Conservation (phyloP, 129 eudicot species). For the Tanacetum coccineum region DNA sequence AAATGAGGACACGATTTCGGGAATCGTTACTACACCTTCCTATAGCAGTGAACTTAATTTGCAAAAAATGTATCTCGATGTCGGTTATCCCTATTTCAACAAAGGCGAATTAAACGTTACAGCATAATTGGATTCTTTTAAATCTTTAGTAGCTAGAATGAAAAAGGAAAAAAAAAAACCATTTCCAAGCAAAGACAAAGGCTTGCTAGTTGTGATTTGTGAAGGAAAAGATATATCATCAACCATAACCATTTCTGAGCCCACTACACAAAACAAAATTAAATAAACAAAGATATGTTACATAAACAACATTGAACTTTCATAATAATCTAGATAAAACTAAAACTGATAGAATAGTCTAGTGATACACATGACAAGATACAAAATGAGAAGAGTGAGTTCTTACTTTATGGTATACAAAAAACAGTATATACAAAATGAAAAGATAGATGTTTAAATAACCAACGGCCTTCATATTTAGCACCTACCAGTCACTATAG, state of each 20-base stretch:
- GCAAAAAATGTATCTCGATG: slow-evolving; percentile 90
- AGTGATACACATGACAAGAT: not conserved
- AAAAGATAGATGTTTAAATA: slow-evolving; percentile 24
- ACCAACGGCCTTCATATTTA: slow-evolving; percentile 1
- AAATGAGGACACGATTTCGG: slow-evolving; percentile 50
- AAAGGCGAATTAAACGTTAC: not conserved
- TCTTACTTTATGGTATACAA: slow-evolving; percentile 22
- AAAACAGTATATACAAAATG: not conserved
- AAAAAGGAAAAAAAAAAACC: slow-evolving; percentile 46
- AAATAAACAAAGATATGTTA: not conserved
- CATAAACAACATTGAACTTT: not conserved
- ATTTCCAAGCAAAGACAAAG: slow-evolving; percentile 71
- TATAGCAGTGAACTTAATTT: slow-evolving; percentile 85
- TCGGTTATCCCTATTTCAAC: slow-evolving; percentile 77
- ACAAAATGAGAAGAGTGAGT: not conserved
- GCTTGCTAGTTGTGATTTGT: slow-evolving; percentile 50
- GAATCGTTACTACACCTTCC: slow-evolving; percentile 90
- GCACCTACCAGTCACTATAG: slow-evolving; percentile 21
- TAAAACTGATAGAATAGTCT: not conserved
- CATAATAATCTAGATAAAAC: too few species aligned
- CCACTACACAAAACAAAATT: slow-evolving; percentile 49
- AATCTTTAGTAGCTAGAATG: not conserved
- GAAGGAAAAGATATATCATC: slow-evolving; percentile 76
- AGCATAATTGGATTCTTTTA: too few species aligned
- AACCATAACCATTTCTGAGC: slow-evolving; percentile 59